These are phyloP conservation scores for Nemania abortiva DNA, from an alignment of 2,329 filamentous ascomycete genomes.

Conservation along the genomic window DNA sequence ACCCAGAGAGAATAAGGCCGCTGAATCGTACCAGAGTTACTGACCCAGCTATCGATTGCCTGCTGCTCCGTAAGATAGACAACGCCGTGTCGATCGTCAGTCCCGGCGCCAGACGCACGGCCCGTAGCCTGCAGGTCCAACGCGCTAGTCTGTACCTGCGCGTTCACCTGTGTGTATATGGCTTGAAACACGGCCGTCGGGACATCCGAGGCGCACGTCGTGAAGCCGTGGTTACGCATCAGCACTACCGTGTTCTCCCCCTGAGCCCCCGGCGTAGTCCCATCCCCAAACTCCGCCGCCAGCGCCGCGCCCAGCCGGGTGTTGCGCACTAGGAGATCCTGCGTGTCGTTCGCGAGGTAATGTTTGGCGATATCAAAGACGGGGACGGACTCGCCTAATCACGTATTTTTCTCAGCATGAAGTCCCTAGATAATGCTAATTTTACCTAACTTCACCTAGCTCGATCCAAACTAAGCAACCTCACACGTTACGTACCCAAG, in stretches of 20 bases:
- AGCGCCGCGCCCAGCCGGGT: slow-evolving; percentile 39
- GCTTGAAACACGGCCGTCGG: slow-evolving; percentile 37
- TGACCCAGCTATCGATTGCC: slow-evolving; percentile 7
- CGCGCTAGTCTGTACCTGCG: slow-evolving; percentile 27
- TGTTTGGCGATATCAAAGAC: slow-evolving; percentile 36
- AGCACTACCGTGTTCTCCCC: slow-evolving; percentile 25
- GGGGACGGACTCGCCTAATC: slow-evolving; percentile 29
- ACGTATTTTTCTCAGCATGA: not conserved
- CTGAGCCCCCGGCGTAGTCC: not conserved
- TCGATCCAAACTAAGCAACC: not conserved
- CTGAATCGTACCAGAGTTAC: not conserved
- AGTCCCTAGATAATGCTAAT: too few species aligned
- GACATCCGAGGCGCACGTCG: slow-evolving; percentile 29
- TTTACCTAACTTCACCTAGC: too few species aligned
- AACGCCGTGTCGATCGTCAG: not conserved
- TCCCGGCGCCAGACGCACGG: not conserved
- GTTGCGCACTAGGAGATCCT: slow-evolving; percentile 38
- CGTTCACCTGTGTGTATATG: slow-evolving; percentile 34
- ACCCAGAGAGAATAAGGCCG: slow-evolving; percentile 27
- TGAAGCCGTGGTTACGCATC: slow-evolving; percentile 42
- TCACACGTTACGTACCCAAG: slow-evolving; percentile 25
- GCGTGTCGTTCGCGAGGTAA: slow-evolving; percentile 30
- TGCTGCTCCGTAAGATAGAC: slow-evolving; percentile 19
- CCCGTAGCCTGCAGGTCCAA: not conserved
- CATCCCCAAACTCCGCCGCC: slow-evolving; percentile 25